phyloP scores from a whole-genome alignment of 345 rosid genomes.

The Linum tenue region DNA sequence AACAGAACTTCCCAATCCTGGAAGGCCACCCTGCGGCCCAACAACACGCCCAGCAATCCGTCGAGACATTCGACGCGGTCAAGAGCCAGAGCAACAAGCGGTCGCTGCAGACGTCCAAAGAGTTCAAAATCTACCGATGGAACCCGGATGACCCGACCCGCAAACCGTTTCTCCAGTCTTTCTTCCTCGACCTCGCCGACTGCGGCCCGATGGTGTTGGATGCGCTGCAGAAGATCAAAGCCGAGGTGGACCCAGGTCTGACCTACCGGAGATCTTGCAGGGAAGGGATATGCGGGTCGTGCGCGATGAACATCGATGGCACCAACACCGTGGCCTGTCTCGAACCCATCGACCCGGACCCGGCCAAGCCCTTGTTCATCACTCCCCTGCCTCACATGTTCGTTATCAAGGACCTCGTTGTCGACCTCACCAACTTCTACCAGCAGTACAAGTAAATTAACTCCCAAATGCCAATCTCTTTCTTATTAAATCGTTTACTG shows the following conservation, averaged over 20 bases:
- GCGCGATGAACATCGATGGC: conserved; percentile 62
- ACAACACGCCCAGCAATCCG: conserved; percentile 36
- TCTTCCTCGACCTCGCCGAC: conserved; percentile 36
- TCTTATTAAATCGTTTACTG: no score
- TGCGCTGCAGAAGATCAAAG: conserved; percentile 58
- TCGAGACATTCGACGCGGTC: conserved; percentile 22
- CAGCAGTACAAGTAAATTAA: conserved; percentile 43
- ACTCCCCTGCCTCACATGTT: conserved; percentile 70
- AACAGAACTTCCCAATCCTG: conserved; percentile 30
- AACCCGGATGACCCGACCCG: conserved; percentile 39
- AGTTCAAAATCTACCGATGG: conserved; percentile 62
- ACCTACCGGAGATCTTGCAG: conserved; percentile 57
- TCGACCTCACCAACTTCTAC: conserved; percentile 63
- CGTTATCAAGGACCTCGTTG: conserved; percentile 52
- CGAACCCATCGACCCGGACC: conserved; percentile 40
- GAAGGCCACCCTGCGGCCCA: conserved; percentile 40
- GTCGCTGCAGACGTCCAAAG: conserved; percentile 25
- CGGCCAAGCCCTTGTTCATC: conserved; percentile 33
- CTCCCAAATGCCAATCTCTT: no score
- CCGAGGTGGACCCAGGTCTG: conserved; percentile 51
- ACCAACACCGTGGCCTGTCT: conserved; percentile 65
- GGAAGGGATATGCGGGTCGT: conserved; percentile 75
- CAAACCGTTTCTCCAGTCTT: conserved; percentile 58
- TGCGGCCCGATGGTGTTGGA: conserved; percentile 64
- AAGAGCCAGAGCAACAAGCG: conserved; percentile 4